phyloP scores from a whole-genome alignment of 2,329 filamentous ascomycete genomes.

The Fusarium luffae region DNA sequence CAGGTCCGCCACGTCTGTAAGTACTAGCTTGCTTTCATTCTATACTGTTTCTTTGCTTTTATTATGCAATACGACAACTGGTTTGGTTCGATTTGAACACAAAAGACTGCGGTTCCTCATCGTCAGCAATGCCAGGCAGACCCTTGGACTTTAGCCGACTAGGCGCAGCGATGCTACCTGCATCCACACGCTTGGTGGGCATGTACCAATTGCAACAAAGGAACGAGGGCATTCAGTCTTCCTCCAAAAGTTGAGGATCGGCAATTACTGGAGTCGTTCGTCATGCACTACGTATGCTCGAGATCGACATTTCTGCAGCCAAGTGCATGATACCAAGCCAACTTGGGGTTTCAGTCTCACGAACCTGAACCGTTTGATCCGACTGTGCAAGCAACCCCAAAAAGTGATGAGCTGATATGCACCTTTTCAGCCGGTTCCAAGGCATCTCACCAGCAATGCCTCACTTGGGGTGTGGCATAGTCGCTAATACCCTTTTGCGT shows the following conservation, averaged over 20 bases:
- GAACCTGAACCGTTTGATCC: constrained; percentile 3
- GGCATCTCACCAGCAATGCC: constrained; percentile 11
- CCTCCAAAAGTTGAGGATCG: background rate
- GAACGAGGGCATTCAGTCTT: constrained; percentile 16
- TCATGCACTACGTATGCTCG: constrained; percentile 23
- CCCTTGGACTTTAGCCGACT: constrained; percentile 18
- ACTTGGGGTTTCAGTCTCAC: constrained; percentile 6
- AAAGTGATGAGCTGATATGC: constrained; percentile 15
- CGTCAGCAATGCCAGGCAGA: constrained; percentile 9
- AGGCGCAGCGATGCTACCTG: constrained; percentile 21
- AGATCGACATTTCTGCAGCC: constrained; percentile 6
- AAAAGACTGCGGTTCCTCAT: background rate
- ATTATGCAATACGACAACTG: background rate
- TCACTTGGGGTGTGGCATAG: constrained; percentile 1
- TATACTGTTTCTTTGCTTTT: constrained; percentile 3
- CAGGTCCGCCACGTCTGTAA: constrained; percentile 46
- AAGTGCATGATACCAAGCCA: constrained; percentile 9
- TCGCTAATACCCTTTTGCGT: background rate
- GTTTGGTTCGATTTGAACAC: background rate
- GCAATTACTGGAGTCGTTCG: constrained; percentile 17
- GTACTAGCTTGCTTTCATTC: constrained; percentile 31
- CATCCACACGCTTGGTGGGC: constrained; percentile 7
- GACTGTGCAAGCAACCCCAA: background rate
- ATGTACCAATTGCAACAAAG: constrained; percentile 15
- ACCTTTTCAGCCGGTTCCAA: constrained; percentile 1